These are phyloP conservation scores for Fusarium buxicola DNA, from an alignment of 2,329 filamentous ascomycete genomes.

Conservation along the genomic window DNA sequence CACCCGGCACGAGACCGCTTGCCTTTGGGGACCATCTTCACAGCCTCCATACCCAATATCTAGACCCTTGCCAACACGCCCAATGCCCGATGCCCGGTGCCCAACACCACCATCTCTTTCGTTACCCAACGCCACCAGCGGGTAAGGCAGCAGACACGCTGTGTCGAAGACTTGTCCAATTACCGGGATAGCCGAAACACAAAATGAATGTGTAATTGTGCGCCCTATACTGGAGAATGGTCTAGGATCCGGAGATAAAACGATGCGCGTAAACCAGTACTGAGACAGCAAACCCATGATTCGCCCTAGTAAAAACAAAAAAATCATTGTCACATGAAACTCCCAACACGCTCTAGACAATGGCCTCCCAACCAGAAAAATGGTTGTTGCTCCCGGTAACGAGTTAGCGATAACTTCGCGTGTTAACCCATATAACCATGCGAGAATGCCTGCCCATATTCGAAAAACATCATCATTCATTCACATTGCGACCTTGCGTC, in stretches of 20 bases:
- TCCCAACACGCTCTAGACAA: slow-evolving; percentile 42
- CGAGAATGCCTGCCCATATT: slow-evolving; percentile 36
- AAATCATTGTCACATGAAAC: slow-evolving; percentile 37
- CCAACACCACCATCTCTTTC: slow-evolving; percentile 39
- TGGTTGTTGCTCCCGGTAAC: slow-evolving; percentile 35
- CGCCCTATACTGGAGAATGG: slow-evolving; percentile 29
- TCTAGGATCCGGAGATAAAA: slow-evolving; percentile 30
- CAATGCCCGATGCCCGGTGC: slow-evolving; percentile 29
- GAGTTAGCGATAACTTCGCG: slow-evolving; percentile 27
- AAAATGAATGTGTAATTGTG: slow-evolving; percentile 20
- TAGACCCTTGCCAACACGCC: slow-evolving; percentile 26
- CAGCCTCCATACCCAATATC: slow-evolving; percentile 17
- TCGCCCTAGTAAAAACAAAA: slow-evolving; percentile 28
- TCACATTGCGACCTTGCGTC: slow-evolving; percentile 43
- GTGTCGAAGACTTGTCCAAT: slow-evolving; percentile 23
- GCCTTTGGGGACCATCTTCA: slow-evolving; percentile 23
- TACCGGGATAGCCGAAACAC: slow-evolving; percentile 19
- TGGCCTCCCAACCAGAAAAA: slow-evolving; percentile 36
- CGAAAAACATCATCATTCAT: slow-evolving; percentile 49
- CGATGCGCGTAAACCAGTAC: slow-evolving; percentile 28
- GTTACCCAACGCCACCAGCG: slow-evolving; percentile 37
- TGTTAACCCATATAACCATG: slow-evolving; percentile 22
- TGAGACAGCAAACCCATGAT: slow-evolving; percentile 29
- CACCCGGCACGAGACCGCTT: slow-evolving; percentile 13
- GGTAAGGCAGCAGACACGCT: slow-evolving; percentile 14